Base-by-base conservation (phyloP, 176 grass and related monocot species). In the Puccinellia tenuiflora region DNA sequence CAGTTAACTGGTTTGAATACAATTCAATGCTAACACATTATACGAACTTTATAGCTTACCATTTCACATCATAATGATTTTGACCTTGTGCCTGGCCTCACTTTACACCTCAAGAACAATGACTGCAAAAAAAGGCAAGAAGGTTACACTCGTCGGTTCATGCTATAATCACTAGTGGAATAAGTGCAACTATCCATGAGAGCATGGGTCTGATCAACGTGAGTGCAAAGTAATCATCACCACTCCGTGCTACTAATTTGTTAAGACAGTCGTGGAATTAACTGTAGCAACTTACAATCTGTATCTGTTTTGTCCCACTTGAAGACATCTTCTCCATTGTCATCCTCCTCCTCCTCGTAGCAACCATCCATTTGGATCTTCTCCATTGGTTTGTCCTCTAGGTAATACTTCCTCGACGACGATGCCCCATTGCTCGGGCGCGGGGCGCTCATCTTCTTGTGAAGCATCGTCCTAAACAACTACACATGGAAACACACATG, bases 251-350 rank as follows among this genome's bases (percentile, higher is more conserved):
- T 43, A 40, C 13, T 68, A 21, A 66, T 10, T 67, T 16, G 39
- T 26, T 7, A 71, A 45, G 42, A 13, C 56, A 3, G 11, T 25
- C 53, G 26, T 21, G 1, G n/a, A 76, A 66, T 14, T 7, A 8
- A 8, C 1, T 73, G 1, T 50, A 28, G 17, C 3, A 25, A 26
- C 96, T 98, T 88, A 98, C 96, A 98, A 34, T 98, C 93, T 38
- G 96, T 87, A 88, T 98, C 93, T 15, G 96, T 98, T 85, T 90
- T 98, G 52, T 92, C 96, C 96, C 96, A 98, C 83, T 91, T 98
- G 20, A 72, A 84, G n/a, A 74, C 60, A 46, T 92, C 86, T 38
- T 92, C 75, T 28, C 71, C 65, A 1, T 39, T 30, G 48, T 88
- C 76, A 21, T 90, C 90, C n/a, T 90, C 85, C 7, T 73, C 68